Conservation (phyloP, 768 basidiomycete genomes). For the Lactarius akahatsu region DNA sequence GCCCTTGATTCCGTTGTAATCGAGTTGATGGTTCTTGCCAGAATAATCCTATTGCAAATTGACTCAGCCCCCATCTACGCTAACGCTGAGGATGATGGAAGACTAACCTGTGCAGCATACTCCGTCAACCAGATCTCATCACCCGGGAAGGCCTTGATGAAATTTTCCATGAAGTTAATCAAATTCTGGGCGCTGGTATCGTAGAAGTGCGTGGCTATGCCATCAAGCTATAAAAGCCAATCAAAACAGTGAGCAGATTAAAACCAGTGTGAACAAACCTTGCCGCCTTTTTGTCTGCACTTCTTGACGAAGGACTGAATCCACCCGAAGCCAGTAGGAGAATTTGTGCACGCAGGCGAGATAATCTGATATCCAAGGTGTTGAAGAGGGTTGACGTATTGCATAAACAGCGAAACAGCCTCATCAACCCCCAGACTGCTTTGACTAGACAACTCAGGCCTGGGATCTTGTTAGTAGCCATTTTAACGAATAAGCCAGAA, state of each 20-base stretch:
- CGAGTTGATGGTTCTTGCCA: conserved; percentile 43
- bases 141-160: conserved; percentile 46
- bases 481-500: conserved; percentile 35
- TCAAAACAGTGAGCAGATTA: neutral
- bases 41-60: conserved; percentile 50
- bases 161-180: conserved; percentile 48
- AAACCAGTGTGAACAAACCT: conserved; percentile 36
- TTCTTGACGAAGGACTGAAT: conserved; percentile 53
- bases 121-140: conserved; percentile 60
- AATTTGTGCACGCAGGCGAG: conserved; percentile 68
- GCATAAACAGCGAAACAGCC: conserved; percentile 57
- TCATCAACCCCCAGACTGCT: conserved; percentile 53
- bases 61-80: neutral
- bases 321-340: conserved; percentile 61
- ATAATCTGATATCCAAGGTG: conserved; percentile 55
- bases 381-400: conserved; percentile 59
- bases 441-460: conserved; percentile 67
- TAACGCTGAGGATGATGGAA: neutral
- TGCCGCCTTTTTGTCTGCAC: conserved; percentile 47
- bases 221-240: conserved; percentile 47
- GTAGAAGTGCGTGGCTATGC: conserved; percentile 69
- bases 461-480: conserved; percentile 35
- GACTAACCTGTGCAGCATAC: conserved; percentile 58
- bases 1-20: conserved; percentile 40
- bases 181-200: conserved; percentile 49